These are phyloP conservation scores for Corchorus olitorius DNA, from an alignment of 345 rosid genomes.

Conservation along the genomic window DNA sequence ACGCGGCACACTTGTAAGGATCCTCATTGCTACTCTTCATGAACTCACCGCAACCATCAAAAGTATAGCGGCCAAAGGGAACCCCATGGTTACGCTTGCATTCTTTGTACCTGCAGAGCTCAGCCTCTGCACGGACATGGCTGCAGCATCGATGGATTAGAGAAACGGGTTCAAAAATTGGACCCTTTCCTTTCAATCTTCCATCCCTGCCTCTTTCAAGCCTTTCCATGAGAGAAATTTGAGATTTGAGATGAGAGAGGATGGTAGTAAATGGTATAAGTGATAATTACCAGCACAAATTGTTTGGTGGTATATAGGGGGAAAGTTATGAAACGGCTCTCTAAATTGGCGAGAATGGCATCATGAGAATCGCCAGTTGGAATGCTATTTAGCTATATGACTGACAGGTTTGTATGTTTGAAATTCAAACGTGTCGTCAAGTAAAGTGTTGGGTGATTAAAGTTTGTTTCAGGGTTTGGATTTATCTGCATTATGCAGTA, in stretches of 20 bases:
- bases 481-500: neutral
- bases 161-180: conserved; percentile 1
- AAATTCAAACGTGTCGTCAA: conserved; percentile 10
- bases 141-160: neutral
- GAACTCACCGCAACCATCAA: conserved; percentile 23
- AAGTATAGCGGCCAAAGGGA: conserved; percentile 3
- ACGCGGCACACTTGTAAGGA: neutral
- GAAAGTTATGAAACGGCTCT: conserved; percentile 16
- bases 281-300: neutral
- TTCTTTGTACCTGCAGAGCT: conserved; percentile 14
- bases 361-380: conserved; percentile 18
- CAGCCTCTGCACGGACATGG: neutral
- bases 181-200: too few relatives aligned
- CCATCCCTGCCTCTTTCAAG: neutral
- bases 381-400: neutral
- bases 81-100: conserved; percentile 20
- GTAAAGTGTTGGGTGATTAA: neutral
- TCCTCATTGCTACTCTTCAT: neutral
- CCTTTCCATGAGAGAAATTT: neutral
- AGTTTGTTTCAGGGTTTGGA: neutral
- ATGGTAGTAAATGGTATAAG: neutral
- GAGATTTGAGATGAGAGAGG: neutral
- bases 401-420: conserved; percentile 8
- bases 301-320: neutral
- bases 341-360: conserved; percentile 11